Base-by-base conservation (phyloP, 768 basidiomycete genomes). In the Boletales sp. region DNA sequence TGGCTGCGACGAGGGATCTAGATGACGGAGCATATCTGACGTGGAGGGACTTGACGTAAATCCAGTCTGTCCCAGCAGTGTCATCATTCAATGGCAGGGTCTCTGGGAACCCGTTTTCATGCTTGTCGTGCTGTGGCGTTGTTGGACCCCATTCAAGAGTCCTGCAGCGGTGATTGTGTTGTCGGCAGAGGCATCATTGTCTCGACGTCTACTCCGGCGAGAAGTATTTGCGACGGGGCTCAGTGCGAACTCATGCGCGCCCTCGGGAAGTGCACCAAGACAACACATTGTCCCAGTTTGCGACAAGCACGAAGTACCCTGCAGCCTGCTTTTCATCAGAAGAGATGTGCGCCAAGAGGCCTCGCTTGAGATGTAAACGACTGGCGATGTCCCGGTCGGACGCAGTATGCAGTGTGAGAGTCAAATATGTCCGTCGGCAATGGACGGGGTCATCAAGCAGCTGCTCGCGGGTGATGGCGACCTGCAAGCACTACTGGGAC, bases 211-310 rank as follows among this genome's bases (percentile, higher is more conserved):
- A 53, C 92, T 92, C 64, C 82, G n/a, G 97, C 95, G n/a, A 99
- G 80, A 19, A 99, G 75, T 36, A 98, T n/a, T n/a, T n/a, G n/a
- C n/a, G n/a, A n/a, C n/a, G n/a, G n/a, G n/a, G n/a, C n/a, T n/a
- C n/a, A n/a, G n/a, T n/a, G n/a, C n/a, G n/a, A n/a, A n/a, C n/a
- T n/a, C n/a, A n/a, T n/a, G n/a, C n/a, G n/a, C n/a, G n/a, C n/a
- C n/a, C n/a, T n/a, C n/a, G n/a, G n/a, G n/a, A n/a, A n/a, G n/a
- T 89, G 43, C 98, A 83, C 69, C 98, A 97, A 47, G 86, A 88
- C 48, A 89, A 73, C 31, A 92, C 87, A 45, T 72, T 80, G 53
- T 87, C 75, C 68, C 98, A 97, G 43, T 78, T 77, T 0, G 91
- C 88, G 0, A 94, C 92, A 15, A 74, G 74, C 34, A 92, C 74